phyloP scores from a whole-genome alignment of 345 rosid species.

The Camelina hispida region DNA sequence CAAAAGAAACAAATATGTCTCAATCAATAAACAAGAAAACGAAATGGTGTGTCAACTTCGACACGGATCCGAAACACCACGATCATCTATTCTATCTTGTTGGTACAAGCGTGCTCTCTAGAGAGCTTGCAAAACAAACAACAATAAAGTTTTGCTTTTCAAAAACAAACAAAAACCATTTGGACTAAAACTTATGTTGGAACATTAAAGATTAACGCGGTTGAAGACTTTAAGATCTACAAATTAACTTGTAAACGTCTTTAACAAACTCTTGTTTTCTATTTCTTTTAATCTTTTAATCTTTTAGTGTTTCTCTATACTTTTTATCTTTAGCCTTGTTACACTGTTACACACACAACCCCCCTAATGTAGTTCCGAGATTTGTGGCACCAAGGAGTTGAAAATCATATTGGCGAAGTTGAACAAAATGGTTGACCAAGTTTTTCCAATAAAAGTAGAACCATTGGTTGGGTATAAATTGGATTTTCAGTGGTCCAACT shows the following conservation, averaged over 20 bases:
- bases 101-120: slow-evolving; percentile 21
- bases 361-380: slow-evolving; percentile 6
- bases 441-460: neutral
- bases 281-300: too few relatives aligned
- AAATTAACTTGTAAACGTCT: neutral
- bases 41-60: neutral
- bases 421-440: slow-evolving; percentile 10
- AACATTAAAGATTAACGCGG: neutral
- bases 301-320: too few relatives aligned
- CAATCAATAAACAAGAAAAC: neutral
- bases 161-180: slow-evolving; percentile 10
- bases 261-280: neutral
- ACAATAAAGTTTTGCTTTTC: slow-evolving; percentile 2
- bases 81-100: neutral
- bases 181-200: slow-evolving; percentile 7
- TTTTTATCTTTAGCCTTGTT: slow-evolving; percentile 3
- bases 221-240: neutral
- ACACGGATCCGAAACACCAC: neutral
- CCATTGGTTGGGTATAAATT: slow-evolving; percentile 9
- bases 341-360: too few relatives aligned
- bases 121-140: neutral
- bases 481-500: slow-evolving; percentile 36
- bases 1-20: neutral
- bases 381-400: slow-evolving; percentile 15
- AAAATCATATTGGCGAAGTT: slow-evolving; percentile 14